These are phyloP conservation scores for Acidiella bohemica DNA, from an alignment of 495 filamentous ascomycete species.

Conservation along the genomic window DNA sequence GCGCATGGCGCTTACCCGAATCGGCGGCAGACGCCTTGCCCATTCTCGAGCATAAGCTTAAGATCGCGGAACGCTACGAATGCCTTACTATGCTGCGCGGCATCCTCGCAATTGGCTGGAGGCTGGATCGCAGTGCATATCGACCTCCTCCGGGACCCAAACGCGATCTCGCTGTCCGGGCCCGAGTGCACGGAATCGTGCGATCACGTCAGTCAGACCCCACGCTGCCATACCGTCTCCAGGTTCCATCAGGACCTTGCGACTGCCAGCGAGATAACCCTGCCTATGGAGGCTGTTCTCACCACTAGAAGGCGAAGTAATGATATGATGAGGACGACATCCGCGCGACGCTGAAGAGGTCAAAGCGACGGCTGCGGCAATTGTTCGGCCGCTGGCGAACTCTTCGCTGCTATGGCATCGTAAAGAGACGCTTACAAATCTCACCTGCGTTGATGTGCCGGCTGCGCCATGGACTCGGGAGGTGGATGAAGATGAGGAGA, in stretches of 20 bases:
- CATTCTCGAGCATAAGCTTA: too few relatives aligned
- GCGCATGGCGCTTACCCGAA: too few relatives aligned
- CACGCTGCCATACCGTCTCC: constrained; percentile 6
- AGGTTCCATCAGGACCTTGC: constrained; percentile 16
- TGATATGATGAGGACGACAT: constrained; percentile 8
- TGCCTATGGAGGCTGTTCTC: constrained; percentile 14
- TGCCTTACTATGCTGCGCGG: too few relatives aligned
- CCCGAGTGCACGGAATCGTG: too few relatives aligned
- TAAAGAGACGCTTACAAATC: constrained; percentile 15
- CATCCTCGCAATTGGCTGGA: too few relatives aligned
- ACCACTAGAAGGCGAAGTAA: constrained; percentile 2
- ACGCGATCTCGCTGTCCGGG: too few relatives aligned
- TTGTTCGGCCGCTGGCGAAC: constrained; percentile 18
- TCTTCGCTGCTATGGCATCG: constrained; percentile 20
- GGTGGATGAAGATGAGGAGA: constrained; percentile 3
- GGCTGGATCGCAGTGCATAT: too few relatives aligned
- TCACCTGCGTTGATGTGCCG: constrained; percentile 21
- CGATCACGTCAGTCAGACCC: too few relatives aligned
- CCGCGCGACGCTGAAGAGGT: constrained; percentile 14
- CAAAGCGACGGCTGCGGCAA: constrained; percentile 17
- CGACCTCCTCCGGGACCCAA: too few relatives aligned
- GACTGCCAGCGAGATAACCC: constrained; percentile 12
- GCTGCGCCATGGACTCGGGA: constrained; percentile 3
- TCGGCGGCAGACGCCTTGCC: too few relatives aligned
- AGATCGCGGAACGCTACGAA: too few relatives aligned